phyloP scores from a whole-genome alignment of 805 yeast species.

The Lachancea mirantina region DNA sequence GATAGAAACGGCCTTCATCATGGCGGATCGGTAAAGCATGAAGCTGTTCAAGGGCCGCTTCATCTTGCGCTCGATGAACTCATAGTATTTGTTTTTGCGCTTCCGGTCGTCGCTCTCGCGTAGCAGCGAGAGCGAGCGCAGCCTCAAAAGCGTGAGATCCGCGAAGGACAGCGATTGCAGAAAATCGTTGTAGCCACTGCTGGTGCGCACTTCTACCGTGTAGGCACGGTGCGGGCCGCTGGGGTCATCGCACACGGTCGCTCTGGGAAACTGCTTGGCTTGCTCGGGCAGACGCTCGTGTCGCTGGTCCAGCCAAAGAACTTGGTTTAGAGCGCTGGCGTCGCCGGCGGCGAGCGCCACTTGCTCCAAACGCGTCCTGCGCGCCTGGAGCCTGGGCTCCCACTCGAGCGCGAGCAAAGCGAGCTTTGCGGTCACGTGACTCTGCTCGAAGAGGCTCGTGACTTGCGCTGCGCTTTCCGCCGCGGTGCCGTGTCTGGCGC shows the following conservation, averaged over 20 bases:
- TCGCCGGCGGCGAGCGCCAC: constrained; percentile 3
- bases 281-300: constrained; percentile 4
- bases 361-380: constrained; percentile 1
- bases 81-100: constrained; percentile 10
- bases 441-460: constrained; percentile 5
- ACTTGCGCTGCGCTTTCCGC: constrained; percentile 3
- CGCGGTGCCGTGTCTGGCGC: neutral
- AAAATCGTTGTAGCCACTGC: constrained; percentile 9
- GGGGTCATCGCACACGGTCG: constrained; percentile 4
- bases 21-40: constrained; percentile 10
- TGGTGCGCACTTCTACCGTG: constrained; percentile 9
- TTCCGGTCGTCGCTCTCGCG: constrained; percentile 11
- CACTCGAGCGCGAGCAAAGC: constrained; percentile 7
- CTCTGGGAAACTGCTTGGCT: constrained; percentile 10
- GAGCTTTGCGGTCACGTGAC: constrained; percentile 4
- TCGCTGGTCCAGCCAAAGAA: constrained; percentile 8
- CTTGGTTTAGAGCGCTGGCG: constrained; percentile 2
- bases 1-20: constrained; percentile 9
- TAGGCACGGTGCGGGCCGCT: neutral
- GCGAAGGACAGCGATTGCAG: constrained; percentile 2
- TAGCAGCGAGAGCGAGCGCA: constrained; percentile 8
- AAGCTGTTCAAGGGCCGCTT: constrained; percentile 11
- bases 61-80: constrained; percentile 11
- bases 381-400: neutral
- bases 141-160: constrained; percentile 6